Conservation (phyloP, 2,329 filamentous ascomycete genomes). For the Colletotrichum australisinense region DNA sequence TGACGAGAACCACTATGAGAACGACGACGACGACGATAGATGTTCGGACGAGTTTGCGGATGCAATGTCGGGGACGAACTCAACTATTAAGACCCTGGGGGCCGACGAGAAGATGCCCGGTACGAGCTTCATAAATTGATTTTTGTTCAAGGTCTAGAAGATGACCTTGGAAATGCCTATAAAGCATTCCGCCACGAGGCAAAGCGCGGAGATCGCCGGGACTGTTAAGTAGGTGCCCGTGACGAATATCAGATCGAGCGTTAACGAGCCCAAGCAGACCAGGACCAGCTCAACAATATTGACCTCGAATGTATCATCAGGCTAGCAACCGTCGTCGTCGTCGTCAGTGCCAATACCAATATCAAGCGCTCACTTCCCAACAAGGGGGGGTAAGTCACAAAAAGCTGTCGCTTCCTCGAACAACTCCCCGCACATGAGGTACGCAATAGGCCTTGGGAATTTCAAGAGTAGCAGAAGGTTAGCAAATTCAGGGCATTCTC, state of each 20-base stretch:
- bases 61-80: too few relatives aligned
- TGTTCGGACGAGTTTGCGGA: too few relatives aligned
- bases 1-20: too few relatives aligned
- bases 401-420: neutral
- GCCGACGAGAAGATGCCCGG: too few relatives aligned
- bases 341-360: neutral
- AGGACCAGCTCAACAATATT: neutral
- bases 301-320: fast-evolving
- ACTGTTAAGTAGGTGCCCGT: too few relatives aligned
- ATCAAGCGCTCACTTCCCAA: neutral
- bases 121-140: too few relatives aligned
- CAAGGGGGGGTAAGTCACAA: neutral
- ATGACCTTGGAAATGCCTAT: too few relatives aligned
- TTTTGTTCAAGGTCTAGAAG: too few relatives aligned
- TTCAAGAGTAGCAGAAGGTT: neutral
- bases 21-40: too few relatives aligned
- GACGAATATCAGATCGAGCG: neutral
- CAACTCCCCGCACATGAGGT: neutral
- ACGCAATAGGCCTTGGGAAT: neutral
- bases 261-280: neutral
- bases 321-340: neutral
- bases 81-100: too few relatives aligned
- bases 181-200: too few relatives aligned
- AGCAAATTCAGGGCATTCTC: neutral
- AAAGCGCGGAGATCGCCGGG: too few relatives aligned